phyloP scores from a whole-genome alignment of 768 basidiomycete genomes.

The Agaricus sinodeliciosus region DNA sequence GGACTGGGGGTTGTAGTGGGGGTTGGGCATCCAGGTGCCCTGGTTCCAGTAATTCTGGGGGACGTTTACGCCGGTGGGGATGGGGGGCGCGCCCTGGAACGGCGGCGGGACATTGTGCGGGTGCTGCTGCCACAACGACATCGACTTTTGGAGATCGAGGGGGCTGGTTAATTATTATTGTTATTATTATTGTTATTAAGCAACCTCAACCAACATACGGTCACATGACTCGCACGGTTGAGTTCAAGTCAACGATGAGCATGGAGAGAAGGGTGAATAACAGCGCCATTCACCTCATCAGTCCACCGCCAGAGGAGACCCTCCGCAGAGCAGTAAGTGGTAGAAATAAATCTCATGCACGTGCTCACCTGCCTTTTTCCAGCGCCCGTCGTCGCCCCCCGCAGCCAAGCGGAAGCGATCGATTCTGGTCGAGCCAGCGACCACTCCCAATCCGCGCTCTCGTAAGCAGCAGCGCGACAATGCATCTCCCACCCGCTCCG shows the following conservation, averaged over 20 bases:
- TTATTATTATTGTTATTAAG: too few species aligned
- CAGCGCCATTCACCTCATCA: slow-evolving; percentile 35
- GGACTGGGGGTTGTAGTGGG: slow-evolving; percentile 27
- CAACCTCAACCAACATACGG: too few species aligned
- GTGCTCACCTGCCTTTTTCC: neutral
- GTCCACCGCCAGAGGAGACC: slow-evolving; percentile 58
- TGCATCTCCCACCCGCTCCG: slow-evolving; percentile 19
- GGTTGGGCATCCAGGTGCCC: slow-evolving; percentile 48
- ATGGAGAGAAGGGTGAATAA: too few species aligned
- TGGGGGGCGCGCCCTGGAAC: slow-evolving; percentile 47
- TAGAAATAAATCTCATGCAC: neutral
- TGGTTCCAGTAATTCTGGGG: slow-evolving; percentile 45
- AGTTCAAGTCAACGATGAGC: too few species aligned
- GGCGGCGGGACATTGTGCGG: slow-evolving; percentile 23
- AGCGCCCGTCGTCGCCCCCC: neutral
- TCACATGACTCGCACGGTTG: too few species aligned
- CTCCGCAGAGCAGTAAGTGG: slow-evolving; percentile 25
- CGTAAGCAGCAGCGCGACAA: slow-evolving; percentile 37
- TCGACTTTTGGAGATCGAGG: too few species aligned
- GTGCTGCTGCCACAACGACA: neutral
- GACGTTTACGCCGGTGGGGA: slow-evolving; percentile 38
- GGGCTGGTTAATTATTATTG: too few species aligned
- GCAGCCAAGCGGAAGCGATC: slow-evolving; percentile 35
- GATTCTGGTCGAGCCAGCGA: slow-evolving; percentile 41
- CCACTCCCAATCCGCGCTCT: slow-evolving; percentile 43